These are phyloP conservation scores for Cadophora gregata DNA, from an alignment of 2,329 filamentous ascomycete genomes.

Conservation along the genomic window DNA sequence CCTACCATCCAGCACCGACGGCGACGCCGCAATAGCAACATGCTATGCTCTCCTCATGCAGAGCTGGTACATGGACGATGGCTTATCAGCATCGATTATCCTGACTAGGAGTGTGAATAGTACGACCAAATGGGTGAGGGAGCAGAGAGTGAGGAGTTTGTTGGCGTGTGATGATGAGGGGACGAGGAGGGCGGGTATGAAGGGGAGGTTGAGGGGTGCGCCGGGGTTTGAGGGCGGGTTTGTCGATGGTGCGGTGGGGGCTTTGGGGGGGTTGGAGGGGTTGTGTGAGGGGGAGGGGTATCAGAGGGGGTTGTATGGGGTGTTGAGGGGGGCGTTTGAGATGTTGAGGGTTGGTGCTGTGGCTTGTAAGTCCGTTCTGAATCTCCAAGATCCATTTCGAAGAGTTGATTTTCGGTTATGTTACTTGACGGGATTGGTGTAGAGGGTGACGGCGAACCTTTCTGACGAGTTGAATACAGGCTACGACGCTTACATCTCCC, in stretches of 20 bases:
- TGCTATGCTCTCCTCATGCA: constrained; percentile 65
- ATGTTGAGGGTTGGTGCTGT: constrained; percentile 50
- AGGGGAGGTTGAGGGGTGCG: constrained; percentile 18
- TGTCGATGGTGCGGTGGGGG: constrained; percentile 46
- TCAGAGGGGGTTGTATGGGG: constrained; percentile 43
- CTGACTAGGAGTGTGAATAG: constrained; percentile 63
- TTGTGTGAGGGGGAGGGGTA: background rate
- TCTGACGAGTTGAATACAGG: background rate
- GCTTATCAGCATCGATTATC: constrained; percentile 64
- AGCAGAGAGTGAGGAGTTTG: constrained; percentile 49
- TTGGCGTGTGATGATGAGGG: constrained; percentile 52
- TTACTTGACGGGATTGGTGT: too few relatives aligned
- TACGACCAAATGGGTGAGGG: constrained; percentile 60
- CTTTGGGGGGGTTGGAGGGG: background rate
- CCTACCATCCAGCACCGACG: constrained; percentile 15
- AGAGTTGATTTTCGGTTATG: too few relatives aligned
- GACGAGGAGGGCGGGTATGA: constrained; percentile 54
- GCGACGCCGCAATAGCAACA: constrained; percentile 46
- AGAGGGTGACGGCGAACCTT: too few relatives aligned
- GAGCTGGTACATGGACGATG: constrained; percentile 62
- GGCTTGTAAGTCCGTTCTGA: constrained; percentile 42
- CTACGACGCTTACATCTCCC: constrained; percentile 19
- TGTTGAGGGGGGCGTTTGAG: constrained; percentile 54
- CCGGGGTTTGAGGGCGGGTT: constrained; percentile 19
- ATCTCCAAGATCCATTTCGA: too few relatives aligned